A percentile compares a stretch with the other conserved stretches of the same genome.
These are phyloP conservation scores for Pterocarpus santalinus DNA, from an alignment of 306 rosid genomes.

Conservation along the genomic window DNA sequence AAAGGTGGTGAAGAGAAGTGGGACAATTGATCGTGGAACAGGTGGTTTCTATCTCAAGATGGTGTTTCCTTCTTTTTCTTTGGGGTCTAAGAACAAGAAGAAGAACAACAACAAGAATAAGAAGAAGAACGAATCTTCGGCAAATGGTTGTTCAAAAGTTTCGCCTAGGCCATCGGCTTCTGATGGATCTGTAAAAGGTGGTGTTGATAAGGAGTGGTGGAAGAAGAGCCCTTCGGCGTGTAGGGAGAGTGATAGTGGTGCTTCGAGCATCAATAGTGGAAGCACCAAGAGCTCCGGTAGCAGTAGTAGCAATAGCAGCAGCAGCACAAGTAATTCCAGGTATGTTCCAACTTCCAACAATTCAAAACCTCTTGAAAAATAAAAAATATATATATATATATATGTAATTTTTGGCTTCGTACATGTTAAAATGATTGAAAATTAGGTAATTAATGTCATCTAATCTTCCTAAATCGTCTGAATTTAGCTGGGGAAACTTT, in stretches of 20 bases:
- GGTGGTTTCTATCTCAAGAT: constrained; percentile 80
- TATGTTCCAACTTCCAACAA: constrained; percentile 21
- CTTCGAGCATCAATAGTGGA: constrained; percentile 62
- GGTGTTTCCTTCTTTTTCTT: constrained; percentile 68
- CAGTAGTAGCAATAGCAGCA: constrained; percentile 55
- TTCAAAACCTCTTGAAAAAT: neutral
- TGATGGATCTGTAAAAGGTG: constrained; percentile 53
- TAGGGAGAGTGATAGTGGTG: constrained; percentile 63
- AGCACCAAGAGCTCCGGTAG: constrained; percentile 72
- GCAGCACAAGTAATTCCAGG: constrained; percentile 67
- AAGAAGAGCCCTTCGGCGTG: constrained; percentile 60
- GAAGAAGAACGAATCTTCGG: constrained; percentile 52
- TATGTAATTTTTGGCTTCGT: neutral
- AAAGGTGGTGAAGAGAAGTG: constrained; percentile 49
- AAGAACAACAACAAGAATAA: constrained; percentile 49
- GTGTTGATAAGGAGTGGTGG: constrained; percentile 81
- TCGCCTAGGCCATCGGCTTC: constrained; percentile 63
- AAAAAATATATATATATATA: neutral
- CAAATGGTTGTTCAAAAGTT: constrained; percentile 57
- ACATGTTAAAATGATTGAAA: neutral
- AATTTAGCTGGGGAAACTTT: no score
- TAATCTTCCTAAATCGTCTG: neutral
- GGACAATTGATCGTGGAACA: constrained; percentile 55
- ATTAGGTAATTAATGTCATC: neutral
- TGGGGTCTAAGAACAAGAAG: constrained; percentile 57